phyloP scores from a whole-genome alignment of 176 grass and related monocot genomes.

The Paspalum vaginatum region DNA sequence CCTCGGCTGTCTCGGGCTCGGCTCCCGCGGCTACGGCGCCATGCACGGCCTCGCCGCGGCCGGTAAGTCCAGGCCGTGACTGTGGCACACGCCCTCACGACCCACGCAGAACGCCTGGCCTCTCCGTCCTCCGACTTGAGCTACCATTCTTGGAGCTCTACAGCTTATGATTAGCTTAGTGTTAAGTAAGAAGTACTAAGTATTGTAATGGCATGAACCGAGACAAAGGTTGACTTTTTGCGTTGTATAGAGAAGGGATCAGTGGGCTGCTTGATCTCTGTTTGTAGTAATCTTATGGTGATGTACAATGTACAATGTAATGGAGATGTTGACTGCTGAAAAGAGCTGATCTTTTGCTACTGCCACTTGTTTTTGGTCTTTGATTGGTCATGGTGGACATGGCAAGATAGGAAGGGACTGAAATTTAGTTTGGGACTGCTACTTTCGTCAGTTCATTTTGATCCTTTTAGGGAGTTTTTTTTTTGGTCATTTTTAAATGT shows the following conservation, averaged over 20 bases:
- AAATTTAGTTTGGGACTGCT: background rate
- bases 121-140: background rate
- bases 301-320: background rate
- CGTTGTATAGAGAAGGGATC: conserved; percentile 16
- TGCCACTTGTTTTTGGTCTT: background rate
- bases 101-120: background rate
- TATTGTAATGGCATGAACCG: background rate
- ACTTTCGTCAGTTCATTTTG: background rate
- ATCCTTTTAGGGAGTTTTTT: background rate
- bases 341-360: background rate
- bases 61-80: conserved; percentile 51
- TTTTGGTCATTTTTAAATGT: too few relatives aligned
- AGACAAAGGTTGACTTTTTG: conserved; percentile 19
- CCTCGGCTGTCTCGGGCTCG: conserved; percentile 68
- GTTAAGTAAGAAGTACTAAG: conserved; percentile 17
- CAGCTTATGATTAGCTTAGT: conserved; percentile 25
- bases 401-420: background rate
- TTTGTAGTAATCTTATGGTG: conserved; percentile 17
- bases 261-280: conserved; percentile 18
- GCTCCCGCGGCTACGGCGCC: conserved; percentile 56
- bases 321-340: conserved; percentile 13
- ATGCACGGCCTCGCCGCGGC: conserved; percentile 60
- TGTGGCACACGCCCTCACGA: background rate
- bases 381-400: background rate
- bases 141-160: conserved; percentile 4